Evolutionary conservation across 2,329 filamentous ascomycete species (phyloP).

Genomic region (Talaromyces sp.): DNA sequence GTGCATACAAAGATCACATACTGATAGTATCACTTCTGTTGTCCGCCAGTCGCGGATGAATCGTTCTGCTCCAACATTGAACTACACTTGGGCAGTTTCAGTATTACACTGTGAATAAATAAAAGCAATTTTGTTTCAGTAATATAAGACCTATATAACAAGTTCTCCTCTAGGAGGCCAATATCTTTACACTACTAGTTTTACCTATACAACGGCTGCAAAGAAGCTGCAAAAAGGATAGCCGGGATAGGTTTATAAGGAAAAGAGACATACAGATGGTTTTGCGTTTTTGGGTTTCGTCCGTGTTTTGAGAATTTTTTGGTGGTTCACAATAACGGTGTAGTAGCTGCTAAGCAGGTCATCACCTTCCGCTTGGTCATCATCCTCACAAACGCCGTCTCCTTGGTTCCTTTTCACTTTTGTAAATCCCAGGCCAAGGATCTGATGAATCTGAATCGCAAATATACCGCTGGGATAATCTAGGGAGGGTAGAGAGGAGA

Average conservation of each 20-base stretch:
- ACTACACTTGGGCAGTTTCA: not conserved
- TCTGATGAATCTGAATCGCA: constrained; percentile 2
- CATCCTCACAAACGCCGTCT: not conserved
- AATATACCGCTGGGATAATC: constrained; percentile 1
- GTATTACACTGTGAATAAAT: not conserved
- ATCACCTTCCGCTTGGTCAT: constrained; percentile 2
- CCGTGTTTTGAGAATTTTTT: constrained; percentile 1
- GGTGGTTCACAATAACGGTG: not conserved
- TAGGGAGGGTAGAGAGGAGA: not conserved
- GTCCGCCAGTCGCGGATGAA: constrained; percentile 1
- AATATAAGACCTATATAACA: not conserved
- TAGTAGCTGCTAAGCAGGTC: constrained; percentile 1
- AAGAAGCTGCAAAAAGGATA: not conserved
- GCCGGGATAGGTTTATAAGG: not conserved
- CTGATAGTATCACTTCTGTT: not conserved
- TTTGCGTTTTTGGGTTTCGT: constrained; percentile 1
- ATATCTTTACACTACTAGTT: not conserved
- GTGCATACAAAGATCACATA: not conserved
- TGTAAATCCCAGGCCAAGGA: not conserved
- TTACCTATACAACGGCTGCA: not conserved
- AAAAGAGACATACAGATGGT: constrained; percentile 2
- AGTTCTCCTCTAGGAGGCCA: too few relatives aligned
- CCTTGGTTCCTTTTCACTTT: constrained; percentile 3
- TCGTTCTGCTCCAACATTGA: constrained; percentile 3
- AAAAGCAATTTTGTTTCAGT: not conserved